Evolutionary conservation across 2,329 filamentous ascomycete species (phyloP).

Genomic region (Sporothrix humicola): DNA sequence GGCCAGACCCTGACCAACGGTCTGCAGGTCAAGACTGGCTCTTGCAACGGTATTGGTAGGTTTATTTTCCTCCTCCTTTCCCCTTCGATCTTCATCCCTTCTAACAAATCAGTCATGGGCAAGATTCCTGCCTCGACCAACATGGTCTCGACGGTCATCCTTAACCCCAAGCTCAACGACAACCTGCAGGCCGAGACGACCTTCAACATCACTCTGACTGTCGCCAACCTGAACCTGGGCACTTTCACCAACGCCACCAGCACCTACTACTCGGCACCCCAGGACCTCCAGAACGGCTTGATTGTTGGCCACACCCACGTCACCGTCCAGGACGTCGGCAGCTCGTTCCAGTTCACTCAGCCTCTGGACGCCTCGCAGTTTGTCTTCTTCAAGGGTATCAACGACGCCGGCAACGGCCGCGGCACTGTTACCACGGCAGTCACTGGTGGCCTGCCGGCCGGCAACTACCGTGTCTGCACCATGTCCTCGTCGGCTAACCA

Average conservation of each 20-base stretch:
- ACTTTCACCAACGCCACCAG: conserved; percentile 64
- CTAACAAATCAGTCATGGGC: conserved; percentile 57
- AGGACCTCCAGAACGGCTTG: conserved; percentile 58
- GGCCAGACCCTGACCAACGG: conserved; percentile 65
- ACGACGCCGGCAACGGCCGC: conserved; percentile 62
- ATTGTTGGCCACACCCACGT: conserved; percentile 68
- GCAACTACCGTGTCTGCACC: conserved; percentile 69
- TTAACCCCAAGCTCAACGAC: conserved; percentile 59
- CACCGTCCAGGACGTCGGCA: conserved; percentile 62
- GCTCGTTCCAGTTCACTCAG: conserved; percentile 55
- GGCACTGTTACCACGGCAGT: conserved; percentile 61
- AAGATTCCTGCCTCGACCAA: conserved; percentile 60
- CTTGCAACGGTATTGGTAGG: conserved; percentile 68
- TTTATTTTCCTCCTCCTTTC: conserved; percentile 34
- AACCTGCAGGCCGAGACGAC: conserved; percentile 53
- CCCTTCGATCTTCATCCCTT: neutral
- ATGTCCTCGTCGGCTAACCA: conserved; percentile 69
- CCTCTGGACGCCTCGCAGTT: conserved; percentile 61
- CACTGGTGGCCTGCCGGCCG: conserved; percentile 62
- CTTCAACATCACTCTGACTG: conserved; percentile 61
- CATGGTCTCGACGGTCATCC: conserved; percentile 64
- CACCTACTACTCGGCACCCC: conserved; percentile 67
- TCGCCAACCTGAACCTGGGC: conserved; percentile 61
- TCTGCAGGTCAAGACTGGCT: conserved; percentile 61
- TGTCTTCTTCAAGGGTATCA: conserved; percentile 71